Conservation (phyloP, 148 eudicot species). For the Spergularia bocconei region DNA sequence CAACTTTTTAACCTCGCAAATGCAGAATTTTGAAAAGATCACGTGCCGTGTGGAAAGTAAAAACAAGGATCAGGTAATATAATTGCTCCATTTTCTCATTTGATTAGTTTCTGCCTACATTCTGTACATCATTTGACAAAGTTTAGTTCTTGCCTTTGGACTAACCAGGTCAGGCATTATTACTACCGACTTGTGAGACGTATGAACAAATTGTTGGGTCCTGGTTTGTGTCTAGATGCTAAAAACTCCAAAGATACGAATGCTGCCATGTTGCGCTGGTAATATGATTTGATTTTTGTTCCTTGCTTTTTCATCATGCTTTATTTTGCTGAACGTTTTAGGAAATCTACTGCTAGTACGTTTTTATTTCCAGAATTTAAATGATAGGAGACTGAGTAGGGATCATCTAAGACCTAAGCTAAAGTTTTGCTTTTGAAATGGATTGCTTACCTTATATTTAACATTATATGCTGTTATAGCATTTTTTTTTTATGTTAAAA, state of each 20-base stretch:
- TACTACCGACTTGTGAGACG: conserved; percentile 97
- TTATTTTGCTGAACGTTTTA: neutral
- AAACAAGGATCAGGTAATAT: conserved; percentile 93
- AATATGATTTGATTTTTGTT: conserved; percentile 13
- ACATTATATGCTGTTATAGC: neutral
- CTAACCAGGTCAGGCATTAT: conserved; percentile 88
- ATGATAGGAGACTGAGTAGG: neutral
- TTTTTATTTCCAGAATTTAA: neutral
- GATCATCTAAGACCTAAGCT: neutral
- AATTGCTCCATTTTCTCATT: conserved; percentile 8
- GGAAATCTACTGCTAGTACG: neutral
- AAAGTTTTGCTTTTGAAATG: neutral
- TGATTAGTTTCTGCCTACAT: neutral
- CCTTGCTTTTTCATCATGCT: neutral
- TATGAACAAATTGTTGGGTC: conserved; percentile 96
- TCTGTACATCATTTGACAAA: neutral
- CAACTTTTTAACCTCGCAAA: conserved; percentile 5
- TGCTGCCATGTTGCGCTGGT: conserved; percentile 99
- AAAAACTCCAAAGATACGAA: conserved; percentile 94
- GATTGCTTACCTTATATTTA: neutral
- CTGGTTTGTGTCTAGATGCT: conserved; percentile 85
- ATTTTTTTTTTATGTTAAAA: neutral
- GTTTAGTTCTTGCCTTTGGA: conserved; percentile 13
- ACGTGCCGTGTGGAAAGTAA: conserved; percentile 87
- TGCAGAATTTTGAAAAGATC: conserved; percentile 97